Evolutionary conservation across 345 rosid genomes (phyloP), one percentile per base, ranked within the genome.

Genomic region (Odontarrhena argentea): DNA sequence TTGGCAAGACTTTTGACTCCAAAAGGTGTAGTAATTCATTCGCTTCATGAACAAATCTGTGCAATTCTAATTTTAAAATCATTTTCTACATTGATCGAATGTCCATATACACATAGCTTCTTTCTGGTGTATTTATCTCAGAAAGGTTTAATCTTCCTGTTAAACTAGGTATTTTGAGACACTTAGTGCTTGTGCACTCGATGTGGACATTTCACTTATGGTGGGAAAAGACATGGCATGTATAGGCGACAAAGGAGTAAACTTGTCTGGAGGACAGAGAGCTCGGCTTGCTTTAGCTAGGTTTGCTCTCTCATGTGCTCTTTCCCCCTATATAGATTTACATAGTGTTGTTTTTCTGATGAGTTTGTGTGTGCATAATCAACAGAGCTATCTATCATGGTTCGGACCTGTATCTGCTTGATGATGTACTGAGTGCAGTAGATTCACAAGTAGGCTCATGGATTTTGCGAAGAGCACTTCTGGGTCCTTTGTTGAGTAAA

Each of bases 231-330:
- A 92, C 77, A 77, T 84, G 91, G 82, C 96, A 64, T 70, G 75
- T 73, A 83, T 89, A 70, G 97, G 96, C 54, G 92, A 87, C 64
- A 89, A 89, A 81, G 98, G 96, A 68, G 65, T 75, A n/a, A 89
- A 89, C 80, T 82, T 92, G 77, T 92, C 98, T 13, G 97, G 98
- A 56, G 98, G 98, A 62, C 97, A 92, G 77, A 85, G 87, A 80
- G 91, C 97, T 75, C 93, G 98, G 18, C 89, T 92, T 80, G 97
- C 96, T 62, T 77, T 89, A 69, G 96, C 98, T 51, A 89, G 97
- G 98, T 92, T 76, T 55, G 38, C 55, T 60, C 25, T 9, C 36
- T 36, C 50, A 1, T 52, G 9, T 56, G 52, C 55, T 69, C 64
- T 49, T 45, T 46, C 34, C 40, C 51, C 34, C 32, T 56, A 14